Base-by-base conservation (phyloP, 176 grass and related monocot genomes). In the Triticum monococcum region DNA sequence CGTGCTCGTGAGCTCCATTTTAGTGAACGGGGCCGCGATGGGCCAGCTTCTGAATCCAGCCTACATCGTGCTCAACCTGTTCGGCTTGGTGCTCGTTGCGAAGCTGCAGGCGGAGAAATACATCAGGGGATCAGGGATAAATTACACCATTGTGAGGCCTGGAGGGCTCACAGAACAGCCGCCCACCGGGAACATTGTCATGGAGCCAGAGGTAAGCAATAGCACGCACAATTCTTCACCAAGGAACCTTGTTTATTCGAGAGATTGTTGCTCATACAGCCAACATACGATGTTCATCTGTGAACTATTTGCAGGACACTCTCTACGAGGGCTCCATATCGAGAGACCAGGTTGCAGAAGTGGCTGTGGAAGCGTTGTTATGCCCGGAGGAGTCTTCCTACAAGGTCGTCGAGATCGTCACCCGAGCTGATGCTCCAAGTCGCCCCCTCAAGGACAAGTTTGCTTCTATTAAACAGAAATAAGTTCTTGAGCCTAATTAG, bases 71-170 rank as follows among this genome's bases (percentile, higher is more conserved):
- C 90, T 95, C 56, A 95, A 95, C 26, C 79, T 95, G 14, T 89
- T 95, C 48, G 93, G 93, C 23, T 80, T 95, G 18, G 89, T 88
- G 14, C 89, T 95, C 37, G 73, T 95, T n/a, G 88, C 93, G 32
- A 95, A 95, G 82, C 85, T 95, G 9, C 90, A 95, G 69, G 93
- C 93, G 24, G 93, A 95, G 72, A 91, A 92, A 52, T 79, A 90
- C 68, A 92, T 92, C 5, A 89, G 83, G 65, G 79, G 50, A 14
- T 95, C 93, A 35, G 93, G 93, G 36, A 95, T 95, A 77, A 92
- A 95, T 41, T 95, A 95, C 79, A 95, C 92, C 2, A 95, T 95
- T 54, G 81, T 95, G 67, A 88, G 93, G 86, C 90, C 93, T 81
- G 93, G 93, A 76, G 93, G 93, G 24, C 68, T 95, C 31, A 95